phyloP scores from a whole-genome alignment of 164 flowering plant species.

The Amborella trichopoda region DNA sequence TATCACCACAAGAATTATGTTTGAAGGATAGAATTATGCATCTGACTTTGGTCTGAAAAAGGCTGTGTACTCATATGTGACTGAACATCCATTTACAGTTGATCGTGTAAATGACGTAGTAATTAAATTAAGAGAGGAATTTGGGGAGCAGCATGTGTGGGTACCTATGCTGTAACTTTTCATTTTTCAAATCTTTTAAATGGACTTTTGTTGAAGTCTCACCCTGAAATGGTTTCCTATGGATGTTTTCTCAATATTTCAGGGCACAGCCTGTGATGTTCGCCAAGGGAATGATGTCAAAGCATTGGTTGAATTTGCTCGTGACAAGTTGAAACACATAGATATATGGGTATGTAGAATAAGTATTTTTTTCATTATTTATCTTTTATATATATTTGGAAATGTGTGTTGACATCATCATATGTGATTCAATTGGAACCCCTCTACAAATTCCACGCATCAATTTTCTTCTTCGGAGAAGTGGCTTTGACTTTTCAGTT shows the following conservation, averaged over 20 bases:
- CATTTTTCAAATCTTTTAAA: neutral
- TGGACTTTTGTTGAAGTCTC: neutral
- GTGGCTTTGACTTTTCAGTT: too few relatives aligned
- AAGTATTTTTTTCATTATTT: neutral
- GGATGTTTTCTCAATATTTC: conserved; percentile 8
- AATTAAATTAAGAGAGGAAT: conserved; percentile 41
- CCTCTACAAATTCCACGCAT: too few relatives aligned
- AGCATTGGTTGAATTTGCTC: conserved; percentile 57
- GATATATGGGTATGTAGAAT: conserved; percentile 69
- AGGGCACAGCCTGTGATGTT: conserved; percentile 90
- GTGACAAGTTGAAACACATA: conserved; percentile 45
- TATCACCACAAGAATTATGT: too few relatives aligned
- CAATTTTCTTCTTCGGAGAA: too few relatives aligned
- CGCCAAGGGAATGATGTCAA: conserved; percentile 61
- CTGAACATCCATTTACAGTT: conserved; percentile 23
- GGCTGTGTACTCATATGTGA: too few relatives aligned
- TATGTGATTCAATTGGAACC: too few relatives aligned
- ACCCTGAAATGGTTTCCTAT: neutral
- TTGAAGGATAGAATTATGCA: too few relatives aligned
- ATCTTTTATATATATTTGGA: neutral
- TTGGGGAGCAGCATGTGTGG: conserved; percentile 94
- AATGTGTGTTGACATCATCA: too few relatives aligned
- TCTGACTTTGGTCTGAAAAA: too few relatives aligned
- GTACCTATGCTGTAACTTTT: conserved; percentile 41
- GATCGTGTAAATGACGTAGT: conserved; percentile 68